Conservation (phyloP, 2,329 filamentous ascomycete genomes). For the Orbilia oligospora region DNA sequence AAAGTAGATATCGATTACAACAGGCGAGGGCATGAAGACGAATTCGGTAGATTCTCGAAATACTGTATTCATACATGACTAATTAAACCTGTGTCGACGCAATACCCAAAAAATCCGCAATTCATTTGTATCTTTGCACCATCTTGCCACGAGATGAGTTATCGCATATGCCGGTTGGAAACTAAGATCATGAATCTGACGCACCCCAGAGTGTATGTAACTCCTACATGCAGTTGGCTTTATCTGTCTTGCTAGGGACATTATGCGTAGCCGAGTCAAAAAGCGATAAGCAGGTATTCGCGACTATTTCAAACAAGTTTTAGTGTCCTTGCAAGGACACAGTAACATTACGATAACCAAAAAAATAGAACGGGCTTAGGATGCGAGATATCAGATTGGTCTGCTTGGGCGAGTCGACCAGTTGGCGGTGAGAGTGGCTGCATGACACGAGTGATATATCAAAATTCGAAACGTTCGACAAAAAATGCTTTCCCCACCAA, state of each 20-base stretch:
- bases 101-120: neutral
- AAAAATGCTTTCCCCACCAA: constrained; percentile 10
- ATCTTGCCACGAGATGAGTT: constrained; percentile 15
- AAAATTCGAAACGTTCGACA: constrained; percentile 11
- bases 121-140: constrained; percentile 25
- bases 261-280: constrained; percentile 10
- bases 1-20: constrained; percentile 2
- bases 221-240: constrained; percentile 9
- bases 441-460: constrained; percentile 36
- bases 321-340: constrained; percentile 25
- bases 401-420: constrained; percentile 5
- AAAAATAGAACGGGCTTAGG: neutral
- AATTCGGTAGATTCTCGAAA: constrained; percentile 17
- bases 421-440: constrained; percentile 24
- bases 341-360: constrained; percentile 29
- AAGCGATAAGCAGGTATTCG: constrained; percentile 32
- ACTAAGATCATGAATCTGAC: constrained; percentile 34
- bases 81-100: neutral
- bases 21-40: neutral
- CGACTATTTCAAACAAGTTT: constrained; percentile 38
- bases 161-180: constrained; percentile 41
- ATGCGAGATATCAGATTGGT: constrained; percentile 28
- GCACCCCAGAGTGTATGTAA: constrained; percentile 32
- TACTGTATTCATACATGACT: neutral
- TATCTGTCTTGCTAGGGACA: constrained; percentile 24